These are phyloP conservation scores for Pseudogymnoascus sp. DNA, from an alignment of 2,329 filamentous ascomycete species.

Conservation along the genomic window DNA sequence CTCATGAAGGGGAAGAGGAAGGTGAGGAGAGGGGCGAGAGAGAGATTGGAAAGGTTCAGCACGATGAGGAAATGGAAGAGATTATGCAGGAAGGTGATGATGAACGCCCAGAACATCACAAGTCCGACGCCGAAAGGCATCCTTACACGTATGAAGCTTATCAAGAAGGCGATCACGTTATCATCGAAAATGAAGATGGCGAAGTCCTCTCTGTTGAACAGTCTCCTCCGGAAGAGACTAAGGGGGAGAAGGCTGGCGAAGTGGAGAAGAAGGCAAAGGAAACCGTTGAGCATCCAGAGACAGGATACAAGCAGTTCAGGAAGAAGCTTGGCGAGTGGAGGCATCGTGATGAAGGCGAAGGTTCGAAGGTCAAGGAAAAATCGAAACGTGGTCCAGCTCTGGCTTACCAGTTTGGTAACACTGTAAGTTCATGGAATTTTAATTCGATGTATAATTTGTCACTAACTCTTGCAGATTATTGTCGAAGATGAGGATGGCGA, in stretches of 20 bases:
- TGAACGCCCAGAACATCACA: slow-evolving; percentile 26
- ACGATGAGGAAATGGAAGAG: slow-evolving; percentile 29
- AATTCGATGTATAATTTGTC: not conserved
- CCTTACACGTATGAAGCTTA: slow-evolving; percentile 55
- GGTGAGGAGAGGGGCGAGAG: slow-evolving; percentile 20
- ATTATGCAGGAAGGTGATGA: slow-evolving; percentile 27
- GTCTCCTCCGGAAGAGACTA: slow-evolving; percentile 27
- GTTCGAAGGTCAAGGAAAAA: slow-evolving; percentile 25
- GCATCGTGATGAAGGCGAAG: slow-evolving; percentile 34
- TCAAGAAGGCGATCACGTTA: slow-evolving; percentile 68
- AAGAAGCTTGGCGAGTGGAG: slow-evolving; percentile 22
- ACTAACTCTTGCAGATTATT: slow-evolving; percentile 51
- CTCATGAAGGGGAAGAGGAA: slow-evolving; percentile 26
- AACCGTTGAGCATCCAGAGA: slow-evolving; percentile 21
- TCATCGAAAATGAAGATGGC: slow-evolving; percentile 80
- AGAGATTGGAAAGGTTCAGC: slow-evolving; percentile 25
- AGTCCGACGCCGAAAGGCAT: slow-evolving; percentile 25
- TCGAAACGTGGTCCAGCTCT: slow-evolving; percentile 63
- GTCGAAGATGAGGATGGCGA: slow-evolving; percentile 82
- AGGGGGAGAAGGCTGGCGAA: slow-evolving; percentile 15
- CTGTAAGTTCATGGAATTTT: slow-evolving; percentile 37
- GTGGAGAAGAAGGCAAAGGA: slow-evolving; percentile 25
- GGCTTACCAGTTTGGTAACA: slow-evolving; percentile 80
- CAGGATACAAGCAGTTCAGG: slow-evolving; percentile 12
- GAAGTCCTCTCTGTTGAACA: slow-evolving; percentile 68